phyloP scores from a whole-genome alignment of 495 filamentous ascomycete genomes.

The Glutinoglossum americanum region DNA sequence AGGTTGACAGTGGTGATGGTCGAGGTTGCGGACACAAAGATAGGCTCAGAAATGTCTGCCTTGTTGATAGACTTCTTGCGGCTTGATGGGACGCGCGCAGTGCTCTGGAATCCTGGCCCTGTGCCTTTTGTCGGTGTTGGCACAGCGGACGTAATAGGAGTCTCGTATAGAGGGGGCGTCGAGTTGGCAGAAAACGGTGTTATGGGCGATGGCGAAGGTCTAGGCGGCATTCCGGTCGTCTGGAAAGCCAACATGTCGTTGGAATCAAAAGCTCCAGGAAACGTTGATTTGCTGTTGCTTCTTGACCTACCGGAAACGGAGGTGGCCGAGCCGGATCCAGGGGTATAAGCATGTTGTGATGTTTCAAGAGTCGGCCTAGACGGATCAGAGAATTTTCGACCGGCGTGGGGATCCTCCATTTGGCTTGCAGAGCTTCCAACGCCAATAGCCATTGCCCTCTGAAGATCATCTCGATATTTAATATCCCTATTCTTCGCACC shows the following conservation, averaged over 20 bases:
- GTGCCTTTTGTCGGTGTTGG: slow-evolving; percentile 9
- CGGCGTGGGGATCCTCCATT: slow-evolving; percentile 6
- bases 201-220: background rate
- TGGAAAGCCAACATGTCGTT: background rate
- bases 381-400: background rate
- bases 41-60: slow-evolving; percentile 63
- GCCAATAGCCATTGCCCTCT: slow-evolving; percentile 19
- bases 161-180: background rate
- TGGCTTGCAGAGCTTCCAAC: slow-evolving; percentile 7
- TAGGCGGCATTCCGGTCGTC: background rate
- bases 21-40: slow-evolving; percentile 55
- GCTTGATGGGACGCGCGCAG: slow-evolving; percentile 15
- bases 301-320: slow-evolving; percentile 8
- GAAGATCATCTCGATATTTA: slow-evolving; percentile 20
- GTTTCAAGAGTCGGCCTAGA: background rate
- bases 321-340: slow-evolving; percentile 5
- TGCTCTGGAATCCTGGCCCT: slow-evolving; percentile 8
- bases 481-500: slow-evolving; percentile 17
- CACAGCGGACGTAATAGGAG: slow-evolving; percentile 7
- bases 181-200: background rate
- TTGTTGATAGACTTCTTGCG: slow-evolving; percentile 51
- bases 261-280: background rate
- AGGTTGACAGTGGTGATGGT: slow-evolving; percentile 28
- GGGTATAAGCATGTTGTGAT: background rate
- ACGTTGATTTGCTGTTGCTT: slow-evolving; percentile 12